Base-by-base conservation (phyloP, 768 basidiomycete genomes). In the Chalciporus chontae region DNA sequence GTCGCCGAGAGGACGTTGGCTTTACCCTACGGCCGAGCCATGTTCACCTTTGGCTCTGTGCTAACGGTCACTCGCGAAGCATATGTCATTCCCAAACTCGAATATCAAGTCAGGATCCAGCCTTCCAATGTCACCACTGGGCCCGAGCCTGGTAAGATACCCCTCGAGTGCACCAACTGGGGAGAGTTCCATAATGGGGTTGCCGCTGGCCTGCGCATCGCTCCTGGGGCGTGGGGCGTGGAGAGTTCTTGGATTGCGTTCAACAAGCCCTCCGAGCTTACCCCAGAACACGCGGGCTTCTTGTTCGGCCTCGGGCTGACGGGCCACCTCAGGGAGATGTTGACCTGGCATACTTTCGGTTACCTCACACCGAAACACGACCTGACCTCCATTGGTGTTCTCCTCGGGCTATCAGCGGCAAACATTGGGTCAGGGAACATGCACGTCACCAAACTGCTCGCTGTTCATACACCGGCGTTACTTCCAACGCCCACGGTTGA, bases 121-220 rank as follows among this genome's bases (percentile, higher is more conserved):
- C 91, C 90, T 5, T 71, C 83, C 45, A 89, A 88, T 59, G 67
- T 83, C 32, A 73, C 76, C 8, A 76, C 85, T 27, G 66, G 77
- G 14, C 82, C 85, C 0, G 90, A 91, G 50, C 63, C 74, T n/a
- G 84, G 84, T 17, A 88, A 90, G 64, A 79, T 93, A 51, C 74
- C 79, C 0, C 57, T 69, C 1, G 94, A 97, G 38, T 85, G 84
- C 26, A 69, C 81, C 5, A 79, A 76, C 45, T 99, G 95, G 96
- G 93, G 90, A n/a, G 90, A 94, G 52, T 99, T 99, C 69, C 94
- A 98, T 69, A 94, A 95, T 55, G 96, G 96, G 9, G 95, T 96
- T 0, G 92, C 93, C 8, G 90, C 92, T 4, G 96, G 87, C 3
- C 68, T 99, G 39, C 84, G 90, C 7, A 83, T 97, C 43, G 83